Evolutionary conservation across 768 basidiomycete genomes (phyloP), one percentile per base, ranked within the genome.

Genomic region (Agrocybe chaxingu): DNA sequence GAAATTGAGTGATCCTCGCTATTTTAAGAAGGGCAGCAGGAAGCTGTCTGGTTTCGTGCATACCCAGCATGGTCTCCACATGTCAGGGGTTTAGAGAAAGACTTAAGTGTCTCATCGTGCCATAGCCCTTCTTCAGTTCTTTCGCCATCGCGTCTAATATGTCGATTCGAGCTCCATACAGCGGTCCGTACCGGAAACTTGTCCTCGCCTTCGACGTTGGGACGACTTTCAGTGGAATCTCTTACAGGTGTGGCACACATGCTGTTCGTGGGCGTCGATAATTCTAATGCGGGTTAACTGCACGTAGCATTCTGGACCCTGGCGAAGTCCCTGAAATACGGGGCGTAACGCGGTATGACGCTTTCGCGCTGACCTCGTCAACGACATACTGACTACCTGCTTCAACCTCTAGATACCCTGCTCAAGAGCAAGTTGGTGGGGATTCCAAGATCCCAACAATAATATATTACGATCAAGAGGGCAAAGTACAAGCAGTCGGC

Each of bases 131-230:
- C 12, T 42, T 29, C 19, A 18, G 12, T 29, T 18, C 29, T 18
- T 16, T 42, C 29, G 10, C 7, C 13, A 18, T 29, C 29, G 7
- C 33, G 33, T 37, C 38, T 39, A 45, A 18, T 49, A 64, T 58
- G 56, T 44, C 54, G n/a, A 33, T 52, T 40, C 60, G 74, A 58
- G 55, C 63, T 31, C 67, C 70, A 2, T 77, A 74, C 63, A 59
- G 56, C 30, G 79, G 78, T 12, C n/a, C 64, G 7, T 50, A 57
- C 30, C 70, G 72, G 35, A 72, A 72, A 50, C 63, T 81, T 5
- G 71, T 80, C 4, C 53, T 81, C 19, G 77, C 77, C 0, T 75
- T 81, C 34, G 80, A 81, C 48, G 60, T 81, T 2, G 80, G 80
- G 7, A 81, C 75, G 1, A 80, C 76, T 2, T 78, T 63, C 42